phyloP scores from a whole-genome alignment of 129 eudicot species.

The Artemisia tridentata region DNA sequence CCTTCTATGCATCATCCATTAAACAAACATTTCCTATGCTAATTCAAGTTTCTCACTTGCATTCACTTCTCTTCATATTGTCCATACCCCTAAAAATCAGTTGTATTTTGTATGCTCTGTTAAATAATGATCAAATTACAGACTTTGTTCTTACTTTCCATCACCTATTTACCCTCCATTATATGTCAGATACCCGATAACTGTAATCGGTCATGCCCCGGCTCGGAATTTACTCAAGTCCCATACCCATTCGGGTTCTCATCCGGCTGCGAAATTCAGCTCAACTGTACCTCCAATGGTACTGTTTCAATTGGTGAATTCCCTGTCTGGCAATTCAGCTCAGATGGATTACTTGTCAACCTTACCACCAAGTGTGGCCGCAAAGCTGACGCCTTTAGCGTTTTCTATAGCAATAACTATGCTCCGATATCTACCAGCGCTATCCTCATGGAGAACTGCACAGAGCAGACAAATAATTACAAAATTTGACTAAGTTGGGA shows the following conservation, averaged over 20 bases:
- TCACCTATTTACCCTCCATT: neutral
- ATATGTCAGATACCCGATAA: neutral
- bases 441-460: neutral
- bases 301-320: neutral
- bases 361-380: constrained; percentile 1
- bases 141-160: neutral
- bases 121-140: neutral
- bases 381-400: neutral
- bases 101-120: neutral
- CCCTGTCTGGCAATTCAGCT: neutral
- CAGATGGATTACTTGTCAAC: neutral
- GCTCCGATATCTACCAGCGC: neutral
- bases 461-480: neutral
- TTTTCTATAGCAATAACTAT: neutral
- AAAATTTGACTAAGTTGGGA: constrained; percentile 31
- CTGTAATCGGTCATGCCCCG: neutral
- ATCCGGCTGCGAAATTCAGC: constrained; percentile 10
- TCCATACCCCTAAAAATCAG: neutral
- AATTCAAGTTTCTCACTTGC: neutral
- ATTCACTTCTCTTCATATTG: neutral
- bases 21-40: neutral
- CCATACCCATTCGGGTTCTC: constrained; percentile 9
- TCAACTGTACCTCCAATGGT: constrained; percentile 11
- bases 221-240: neutral
- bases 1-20: too few species aligned